Conservation (phyloP, 768 basidiomycete genomes). For the Boletus vermiculosoides region DNA sequence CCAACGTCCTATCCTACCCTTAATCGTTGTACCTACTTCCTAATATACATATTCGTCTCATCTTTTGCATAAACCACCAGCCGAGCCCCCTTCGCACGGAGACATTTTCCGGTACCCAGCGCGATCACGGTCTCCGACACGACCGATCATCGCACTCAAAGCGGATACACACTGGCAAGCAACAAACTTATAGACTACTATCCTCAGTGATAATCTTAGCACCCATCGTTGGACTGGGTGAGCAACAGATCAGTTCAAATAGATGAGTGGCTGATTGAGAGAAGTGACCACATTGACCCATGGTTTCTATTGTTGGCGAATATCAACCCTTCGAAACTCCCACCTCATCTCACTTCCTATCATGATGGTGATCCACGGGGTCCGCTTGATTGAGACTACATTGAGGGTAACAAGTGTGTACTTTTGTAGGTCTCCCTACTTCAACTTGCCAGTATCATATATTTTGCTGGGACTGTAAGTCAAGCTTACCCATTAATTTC, state of each 20-base stretch:
- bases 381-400: no score
- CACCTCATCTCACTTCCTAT: constrained; percentile 2
- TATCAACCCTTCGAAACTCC: constrained; percentile 6
- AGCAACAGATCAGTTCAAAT: not conserved
- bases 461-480: not conserved
- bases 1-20: no score
- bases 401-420: not conserved
- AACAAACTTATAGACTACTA: no score
- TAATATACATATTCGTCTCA: no score
- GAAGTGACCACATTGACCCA: constrained; percentile 18
- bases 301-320: constrained; percentile 25
- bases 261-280: not conserved
- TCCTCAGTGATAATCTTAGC: not conserved
- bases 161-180: no score
- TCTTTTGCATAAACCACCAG: no score
- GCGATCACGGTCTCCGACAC: no score
- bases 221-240: constrained; percentile 18
- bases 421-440: constrained; percentile 22
- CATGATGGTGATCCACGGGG: constrained; percentile 12
- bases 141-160: no score
- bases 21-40: no score
- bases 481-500: not conserved
- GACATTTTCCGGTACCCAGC: no score
- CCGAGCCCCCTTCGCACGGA: no score
- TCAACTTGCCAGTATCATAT: constrained; percentile 17